A percentile compares a stretch with the other conserved stretches of the same genome.
Evolutionary conservation across 192 early-diverging fungal species (phyloP).

Genomic region (Backusella tuberculispora): DNA sequence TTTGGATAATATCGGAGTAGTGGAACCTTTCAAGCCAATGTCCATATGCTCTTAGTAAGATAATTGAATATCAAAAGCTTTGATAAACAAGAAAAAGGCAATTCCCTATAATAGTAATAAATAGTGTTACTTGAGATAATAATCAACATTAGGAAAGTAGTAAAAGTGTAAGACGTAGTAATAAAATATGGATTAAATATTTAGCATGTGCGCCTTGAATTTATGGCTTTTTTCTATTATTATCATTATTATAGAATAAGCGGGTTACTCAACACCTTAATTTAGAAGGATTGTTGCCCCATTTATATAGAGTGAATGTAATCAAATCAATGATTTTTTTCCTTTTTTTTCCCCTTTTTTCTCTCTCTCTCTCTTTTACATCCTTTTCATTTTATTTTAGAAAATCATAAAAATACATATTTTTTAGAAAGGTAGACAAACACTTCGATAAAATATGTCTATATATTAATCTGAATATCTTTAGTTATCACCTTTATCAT

Average conservation of each 20-base stretch:
- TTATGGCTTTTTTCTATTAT: not conserved
- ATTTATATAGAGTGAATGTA: conserved; percentile 11
- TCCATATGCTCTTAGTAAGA: not conserved
- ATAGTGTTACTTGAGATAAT: conserved; percentile 7
- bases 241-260: not conserved
- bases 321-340: conserved; percentile 10
- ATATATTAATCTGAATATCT: not conserved
- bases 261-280: conserved; percentile 5
- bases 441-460: not conserved
- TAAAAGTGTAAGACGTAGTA: conserved; percentile 9
- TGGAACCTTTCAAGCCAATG: not conserved
- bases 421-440: not conserved
- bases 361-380: not conserved
- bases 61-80: conserved; percentile 2
- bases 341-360: not conserved
- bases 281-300: conserved; percentile 1
- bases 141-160: conserved; percentile 6
- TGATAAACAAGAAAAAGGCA: not conserved
- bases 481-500: not conserved
- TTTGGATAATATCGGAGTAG: not conserved
- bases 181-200: conserved; percentile 8
- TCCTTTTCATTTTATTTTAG: not conserved
- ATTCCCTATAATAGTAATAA: not conserved
- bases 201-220: conserved; percentile 4
- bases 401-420: not conserved